A percentile compares a stretch with the other conserved stretches of the same genome.
phyloP scores from a whole-genome alignment of 768 basidiomycete genomes.

The Amanita exitialis region DNA sequence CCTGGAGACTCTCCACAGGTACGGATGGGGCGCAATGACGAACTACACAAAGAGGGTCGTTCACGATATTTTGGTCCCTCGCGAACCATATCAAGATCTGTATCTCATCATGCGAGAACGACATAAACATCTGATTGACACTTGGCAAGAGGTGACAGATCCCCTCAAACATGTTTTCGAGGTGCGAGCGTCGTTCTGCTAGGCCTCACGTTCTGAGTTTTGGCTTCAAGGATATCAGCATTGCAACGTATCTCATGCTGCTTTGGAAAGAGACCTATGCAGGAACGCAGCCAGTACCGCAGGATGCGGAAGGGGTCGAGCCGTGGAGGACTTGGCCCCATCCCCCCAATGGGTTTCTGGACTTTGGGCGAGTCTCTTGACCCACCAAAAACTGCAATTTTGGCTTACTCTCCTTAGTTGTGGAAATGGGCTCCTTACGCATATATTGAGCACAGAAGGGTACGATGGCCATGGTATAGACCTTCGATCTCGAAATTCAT shows the following conservation, averaged over 20 bases:
- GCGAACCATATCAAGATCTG: slow-evolving; percentile 81
- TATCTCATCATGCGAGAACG: slow-evolving; percentile 83
- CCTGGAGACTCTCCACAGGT: slow-evolving; percentile 76
- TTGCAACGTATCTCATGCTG: slow-evolving; percentile 87
- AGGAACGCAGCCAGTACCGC: neutral
- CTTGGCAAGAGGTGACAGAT: slow-evolving; percentile 79
- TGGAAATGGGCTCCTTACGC: slow-evolving; percentile 88
- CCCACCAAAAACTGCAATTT: neutral
- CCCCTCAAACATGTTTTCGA: slow-evolving; percentile 88
- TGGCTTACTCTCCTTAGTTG: slow-evolving; percentile 41
- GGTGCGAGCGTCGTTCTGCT: slow-evolving; percentile 25
- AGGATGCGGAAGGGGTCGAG: slow-evolving; percentile 10
- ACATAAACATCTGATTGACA: slow-evolving; percentile 63
- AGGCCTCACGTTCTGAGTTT: neutral
- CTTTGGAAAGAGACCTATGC: slow-evolving; percentile 76
- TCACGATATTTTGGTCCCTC: slow-evolving; percentile 72
- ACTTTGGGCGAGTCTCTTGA: slow-evolving; percentile 52
- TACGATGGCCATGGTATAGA: slow-evolving; percentile 83
- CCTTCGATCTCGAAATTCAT: slow-evolving; percentile 75
- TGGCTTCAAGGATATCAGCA: slow-evolving; percentile 72
- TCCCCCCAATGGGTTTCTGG: slow-evolving; percentile 79
- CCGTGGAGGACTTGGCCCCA: slow-evolving; percentile 71
- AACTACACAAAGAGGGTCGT: slow-evolving; percentile 80
- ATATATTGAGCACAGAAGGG: slow-evolving; percentile 78
- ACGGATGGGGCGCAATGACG: slow-evolving; percentile 76